A percentile compares a stretch with the other conserved stretches of the same genome.
Evolutionary conservation across 2,329 filamentous ascomycete genomes (phyloP).

Genomic region (Epichloe festucae): DNA sequence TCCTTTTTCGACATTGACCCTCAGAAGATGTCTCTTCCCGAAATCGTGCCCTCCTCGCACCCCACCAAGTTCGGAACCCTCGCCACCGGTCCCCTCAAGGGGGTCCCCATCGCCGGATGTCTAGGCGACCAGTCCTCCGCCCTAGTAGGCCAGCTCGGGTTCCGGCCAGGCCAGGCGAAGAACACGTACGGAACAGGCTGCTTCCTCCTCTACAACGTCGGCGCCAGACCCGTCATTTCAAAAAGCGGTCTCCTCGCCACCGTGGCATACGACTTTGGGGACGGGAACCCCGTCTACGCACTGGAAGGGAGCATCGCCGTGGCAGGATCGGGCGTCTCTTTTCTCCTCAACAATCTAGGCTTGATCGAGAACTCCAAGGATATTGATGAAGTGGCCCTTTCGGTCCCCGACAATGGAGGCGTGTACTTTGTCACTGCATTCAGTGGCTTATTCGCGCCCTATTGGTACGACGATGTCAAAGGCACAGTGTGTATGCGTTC

Average conservation of each 20-base stretch:
- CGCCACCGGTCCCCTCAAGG: conserved; percentile 30
- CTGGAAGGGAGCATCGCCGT: conserved; percentile 77
- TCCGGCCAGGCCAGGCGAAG: conserved; percentile 70
- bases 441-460: conserved; percentile 79
- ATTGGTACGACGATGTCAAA: conserved; percentile 89
- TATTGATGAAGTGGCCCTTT: conserved; percentile 37
- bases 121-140: conserved; percentile 80
- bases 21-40: no score
- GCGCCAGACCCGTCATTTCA: conserved; percentile 73
- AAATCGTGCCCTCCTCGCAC: no score
- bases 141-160: conserved; percentile 74
- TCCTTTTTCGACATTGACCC: conserved; percentile 59
- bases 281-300: conserved; percentile 56
- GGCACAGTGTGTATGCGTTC: conserved; percentile 58
- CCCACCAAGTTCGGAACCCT: no score
- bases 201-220: conserved; percentile 82
- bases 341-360: conserved; percentile 49
- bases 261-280: conserved; percentile 70
- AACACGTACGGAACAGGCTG: conserved; percentile 88
- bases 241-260: conserved; percentile 74
- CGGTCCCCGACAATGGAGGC: conserved; percentile 61
- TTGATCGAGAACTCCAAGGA: conserved; percentile 40
- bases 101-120: conserved; percentile 66
- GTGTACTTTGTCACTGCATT: conserved; percentile 84
- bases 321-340: conserved; percentile 69